Percentiles rank a stretch among this genome's conserved stretches.
Evolutionary conservation across 2,329 filamentous ascomycete species (phyloP).

Genomic region (Fusarium bulbicola): DNA sequence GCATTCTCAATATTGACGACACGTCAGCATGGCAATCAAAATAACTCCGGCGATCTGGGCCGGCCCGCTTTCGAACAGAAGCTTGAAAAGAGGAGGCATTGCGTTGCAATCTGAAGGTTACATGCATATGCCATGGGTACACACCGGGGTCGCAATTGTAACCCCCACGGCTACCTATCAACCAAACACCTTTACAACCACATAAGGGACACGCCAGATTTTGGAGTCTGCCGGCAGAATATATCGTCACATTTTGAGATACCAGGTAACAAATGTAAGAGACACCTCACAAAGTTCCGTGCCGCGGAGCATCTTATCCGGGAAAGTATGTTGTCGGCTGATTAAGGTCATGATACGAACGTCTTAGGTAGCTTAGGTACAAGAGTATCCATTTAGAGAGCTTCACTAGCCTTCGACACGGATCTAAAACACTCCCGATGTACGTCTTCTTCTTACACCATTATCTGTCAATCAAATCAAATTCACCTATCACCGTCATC

Average conservation of each 20-base stretch:
- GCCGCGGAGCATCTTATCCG: too few relatives aligned
- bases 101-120: background rate
- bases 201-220: fast-evolving
- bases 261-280: fast-evolving
- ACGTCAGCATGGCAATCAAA: background rate
- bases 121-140: background rate
- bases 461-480: background rate
- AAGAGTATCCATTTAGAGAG: fast-evolving
- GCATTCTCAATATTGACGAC: background rate
- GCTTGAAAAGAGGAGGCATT: background rate
- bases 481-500: background rate
- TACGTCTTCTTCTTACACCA: fast-evolving
- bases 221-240: background rate
- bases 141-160: background rate
- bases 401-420: background rate
- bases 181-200: too few relatives aligned
- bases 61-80: background rate
- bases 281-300: fast-evolving
- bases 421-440: fast-evolving
- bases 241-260: fast-evolving
- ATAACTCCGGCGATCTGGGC: background rate
- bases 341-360: fast-evolving
- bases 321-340: background rate
- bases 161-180: background rate
- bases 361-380: fast-evolving